Evolutionary conservation across 2,329 filamentous ascomycete species (phyloP), one percentile per base, ranked within the genome.

Genomic region (Polychaeton citri): DNA sequence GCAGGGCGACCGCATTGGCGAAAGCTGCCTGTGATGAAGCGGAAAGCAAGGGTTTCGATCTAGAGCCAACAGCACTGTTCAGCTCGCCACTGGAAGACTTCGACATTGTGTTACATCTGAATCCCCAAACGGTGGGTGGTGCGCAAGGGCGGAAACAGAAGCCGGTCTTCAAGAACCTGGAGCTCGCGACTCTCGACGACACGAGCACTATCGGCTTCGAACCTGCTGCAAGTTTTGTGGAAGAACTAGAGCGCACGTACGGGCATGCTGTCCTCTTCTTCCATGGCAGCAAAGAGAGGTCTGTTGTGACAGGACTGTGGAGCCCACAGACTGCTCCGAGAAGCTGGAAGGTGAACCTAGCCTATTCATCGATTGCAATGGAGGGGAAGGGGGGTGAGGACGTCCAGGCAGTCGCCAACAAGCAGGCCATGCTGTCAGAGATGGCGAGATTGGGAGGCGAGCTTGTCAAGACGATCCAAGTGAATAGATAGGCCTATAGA

Each of bases 61-160:
- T 64, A 1, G 49, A 78, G 33, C 59, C 70, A 2, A 61, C 65
- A 20, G 58, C 63, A 1, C 67, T 96, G 6, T 96, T 96, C 61
- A 65, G 71, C n/a, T 68, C 80, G 3, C 74, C 79, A 0, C 65
- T 84, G 5, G 59, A 60, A 7, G 86, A 94, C 45, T 98, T 87
- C 57, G 85, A 96, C 55, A 79, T 96, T 43, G 63, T 88, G n/a
- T 65, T 98, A 37, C 73, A 79, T 51, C 64, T 96, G 15, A 71
- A 74, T 12, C 46, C 68, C 20, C 63, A 63, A 34, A 54, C 72
- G 31, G 64, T 43, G 28, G 19, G 40, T 19, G 50, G 48, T 39
- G 24, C 15, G 7, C 24, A 28, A 15, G 35, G 52, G 44, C 52
- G 47, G 21, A 50, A 50, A 36, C 59, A 67, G 1, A 68, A 69